Percentiles rank a stretch among this genome's conserved stretches.
Evolutionary conservation across 164 flowering plant species (phyloP).

Genomic region (Stephania japonica): DNA sequence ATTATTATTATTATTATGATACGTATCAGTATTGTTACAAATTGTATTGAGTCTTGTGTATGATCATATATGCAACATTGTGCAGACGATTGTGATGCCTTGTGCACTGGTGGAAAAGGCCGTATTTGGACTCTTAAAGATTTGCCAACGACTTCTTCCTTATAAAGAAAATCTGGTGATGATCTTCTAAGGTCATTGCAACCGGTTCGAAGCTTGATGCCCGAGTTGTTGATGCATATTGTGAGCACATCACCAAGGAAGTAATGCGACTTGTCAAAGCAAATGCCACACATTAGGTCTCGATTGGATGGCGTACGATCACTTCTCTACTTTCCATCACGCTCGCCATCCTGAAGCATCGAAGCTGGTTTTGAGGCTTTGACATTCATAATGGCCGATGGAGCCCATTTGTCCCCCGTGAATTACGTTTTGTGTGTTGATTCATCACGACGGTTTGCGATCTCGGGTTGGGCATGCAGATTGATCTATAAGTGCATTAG

Average conservation of each 20-base stretch:
- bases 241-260: slow-evolving; percentile 41
- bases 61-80: slow-evolving; percentile 33
- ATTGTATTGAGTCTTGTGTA: no score
- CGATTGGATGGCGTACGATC: slow-evolving; percentile 39
- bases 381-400: slow-evolving; percentile 31
- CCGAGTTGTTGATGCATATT: slow-evolving; percentile 42
- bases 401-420: slow-evolving; percentile 29
- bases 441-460: slow-evolving; percentile 40
- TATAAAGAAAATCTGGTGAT: slow-evolving; percentile 34
- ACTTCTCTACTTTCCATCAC: slow-evolving; percentile 36
- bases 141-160: slow-evolving; percentile 39
- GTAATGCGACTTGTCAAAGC: slow-evolving; percentile 36
- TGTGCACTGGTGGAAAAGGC: slow-evolving; percentile 40
- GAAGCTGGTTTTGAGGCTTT: slow-evolving; percentile 41
- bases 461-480: slow-evolving; percentile 32
- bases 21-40: no score
- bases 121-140: slow-evolving; percentile 36
- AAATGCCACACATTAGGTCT: slow-evolving; percentile 34
- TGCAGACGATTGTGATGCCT: slow-evolving; percentile 37
- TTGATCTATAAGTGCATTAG: no score
- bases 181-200: slow-evolving; percentile 37
- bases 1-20: no score
- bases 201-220: slow-evolving; percentile 35
- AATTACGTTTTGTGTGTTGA: slow-evolving; percentile 35
- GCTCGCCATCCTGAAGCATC: slow-evolving; percentile 44